These are phyloP conservation scores for Pholiota microspora DNA, from an alignment of 768 basidiomycete species.

Conservation along the genomic window DNA sequence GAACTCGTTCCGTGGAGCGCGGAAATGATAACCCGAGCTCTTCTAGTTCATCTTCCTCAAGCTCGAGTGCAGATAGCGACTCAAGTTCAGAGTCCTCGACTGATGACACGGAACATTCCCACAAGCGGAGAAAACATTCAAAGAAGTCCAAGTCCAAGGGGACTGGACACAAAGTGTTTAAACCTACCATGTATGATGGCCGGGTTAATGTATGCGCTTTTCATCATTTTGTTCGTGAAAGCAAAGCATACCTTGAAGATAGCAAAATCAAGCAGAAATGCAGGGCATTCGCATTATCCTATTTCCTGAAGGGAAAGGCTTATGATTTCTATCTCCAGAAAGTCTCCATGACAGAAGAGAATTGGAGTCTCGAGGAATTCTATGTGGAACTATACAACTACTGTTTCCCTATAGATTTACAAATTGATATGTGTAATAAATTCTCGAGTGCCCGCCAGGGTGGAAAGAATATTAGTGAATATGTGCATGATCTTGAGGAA, in stretches of 20 bases:
- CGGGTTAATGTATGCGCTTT: constrained; percentile 10
- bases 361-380: constrained; percentile 28
- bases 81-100: neutral
- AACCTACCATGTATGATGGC: constrained; percentile 23
- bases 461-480: constrained; percentile 27
- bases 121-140: neutral
- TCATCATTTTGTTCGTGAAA: constrained; percentile 17
- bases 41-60: neutral
- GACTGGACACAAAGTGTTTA: constrained; percentile 2
- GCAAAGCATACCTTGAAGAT: constrained; percentile 18
- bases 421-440: constrained; percentile 21
- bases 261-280: constrained; percentile 7
- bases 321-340: constrained; percentile 28
- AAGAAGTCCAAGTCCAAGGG: too few species aligned
- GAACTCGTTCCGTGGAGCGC: neutral
- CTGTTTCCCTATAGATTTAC: constrained; percentile 29
- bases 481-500: constrained; percentile 32
- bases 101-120: too few species aligned
- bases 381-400: constrained; percentile 33
- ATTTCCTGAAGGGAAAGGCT: constrained; percentile 28
- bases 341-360: constrained; percentile 21
- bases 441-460: constrained; percentile 25
- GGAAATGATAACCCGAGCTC: neutral
- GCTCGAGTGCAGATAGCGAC: neutral
- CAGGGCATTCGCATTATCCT: constrained; percentile 16